phyloP scores from a whole-genome alignment of 331 rosid genomes.

The Pyrus hybrid region DNA sequence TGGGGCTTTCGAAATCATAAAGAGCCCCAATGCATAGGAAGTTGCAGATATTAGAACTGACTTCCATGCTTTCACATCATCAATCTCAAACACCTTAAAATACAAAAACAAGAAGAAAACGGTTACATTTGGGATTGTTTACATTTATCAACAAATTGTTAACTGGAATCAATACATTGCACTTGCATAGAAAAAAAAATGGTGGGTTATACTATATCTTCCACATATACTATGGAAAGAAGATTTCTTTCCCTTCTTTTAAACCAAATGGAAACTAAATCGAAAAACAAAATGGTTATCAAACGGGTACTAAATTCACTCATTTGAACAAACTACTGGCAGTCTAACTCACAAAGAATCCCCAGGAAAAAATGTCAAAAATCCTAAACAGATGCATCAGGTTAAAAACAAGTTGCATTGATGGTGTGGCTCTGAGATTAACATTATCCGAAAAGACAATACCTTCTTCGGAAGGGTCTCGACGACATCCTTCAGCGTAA shows the following conservation, averaged over 20 bases:
- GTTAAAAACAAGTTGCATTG: constrained; percentile 3
- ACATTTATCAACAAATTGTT: neutral
- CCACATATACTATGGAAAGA: neutral
- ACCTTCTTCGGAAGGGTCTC: constrained; percentile 88
- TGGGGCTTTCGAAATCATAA: constrained; percentile 80
- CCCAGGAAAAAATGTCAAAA: neutral
- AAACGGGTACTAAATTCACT: neutral
- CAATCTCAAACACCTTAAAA: constrained; percentile 77
- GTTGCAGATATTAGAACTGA: constrained; percentile 71
- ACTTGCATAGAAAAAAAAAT: neutral
- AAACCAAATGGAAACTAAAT: no score
- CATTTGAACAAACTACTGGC: neutral
- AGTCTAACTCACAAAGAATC: neutral
- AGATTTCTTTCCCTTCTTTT: neutral
- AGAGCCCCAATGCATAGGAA: constrained; percentile 78
- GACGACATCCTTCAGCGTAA: constrained; percentile 59
- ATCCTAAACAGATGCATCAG: neutral
- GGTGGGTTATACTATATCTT: neutral
- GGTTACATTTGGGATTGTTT: neutral
- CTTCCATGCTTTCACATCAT: constrained; percentile 74
- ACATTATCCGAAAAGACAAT: neutral
- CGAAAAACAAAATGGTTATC: no score
- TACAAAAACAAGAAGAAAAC: neutral
- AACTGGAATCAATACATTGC: neutral
- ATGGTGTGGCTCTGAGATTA: neutral